Evolutionary conservation across 2,329 filamentous ascomycete genomes (phyloP), one percentile per base, ranked within the genome.

Genomic region (Epichloe baconii): DNA sequence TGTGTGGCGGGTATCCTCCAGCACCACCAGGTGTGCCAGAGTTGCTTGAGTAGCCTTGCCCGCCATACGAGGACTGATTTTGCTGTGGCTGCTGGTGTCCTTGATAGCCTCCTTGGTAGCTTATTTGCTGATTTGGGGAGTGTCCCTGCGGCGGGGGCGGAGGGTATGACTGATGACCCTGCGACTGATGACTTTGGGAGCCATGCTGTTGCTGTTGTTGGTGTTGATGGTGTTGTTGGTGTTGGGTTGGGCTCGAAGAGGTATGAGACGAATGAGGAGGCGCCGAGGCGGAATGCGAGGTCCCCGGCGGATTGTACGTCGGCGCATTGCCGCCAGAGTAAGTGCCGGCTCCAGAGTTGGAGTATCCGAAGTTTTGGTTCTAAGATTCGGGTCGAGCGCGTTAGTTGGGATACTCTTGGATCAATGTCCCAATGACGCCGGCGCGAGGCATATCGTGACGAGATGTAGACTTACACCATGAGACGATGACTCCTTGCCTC

Each of bases 281-380:
- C 26, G 55, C 55, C 43, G 63, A 62, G 37, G 63, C 58, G 23
- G 56, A 57, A 34, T 62, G 58, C 40, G 59, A 51, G 31, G 58
- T 60, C 15, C 64, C 61, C 11, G 65, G 61, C 10, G 68, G 66
- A 17, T 69, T 62, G 53, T 70, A 70, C 5, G 66, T 69, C 12
- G 83, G 83, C 40, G 82, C 79, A 52, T 77, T 72, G 51, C 81
- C 72, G 52, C 80, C 83, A 54, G 70, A 75, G 63, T 86, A 87
- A 38, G 73, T 71, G 44, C 73, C 64, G 43, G 75, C 70, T 43
- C 74, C 75, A 3, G 71, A 64, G 58, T 77, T 77, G 21, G 78
- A 79, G 64, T 85, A 85, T 35, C 81, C 83, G 61, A 78, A 87
- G 60, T 75, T 78, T 56, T 80, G 74, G 53, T 70, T 69, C 70